phyloP scores from a whole-genome alignment of 495 filamentous ascomycete species.

The Lasiosphaeria ovina region DNA sequence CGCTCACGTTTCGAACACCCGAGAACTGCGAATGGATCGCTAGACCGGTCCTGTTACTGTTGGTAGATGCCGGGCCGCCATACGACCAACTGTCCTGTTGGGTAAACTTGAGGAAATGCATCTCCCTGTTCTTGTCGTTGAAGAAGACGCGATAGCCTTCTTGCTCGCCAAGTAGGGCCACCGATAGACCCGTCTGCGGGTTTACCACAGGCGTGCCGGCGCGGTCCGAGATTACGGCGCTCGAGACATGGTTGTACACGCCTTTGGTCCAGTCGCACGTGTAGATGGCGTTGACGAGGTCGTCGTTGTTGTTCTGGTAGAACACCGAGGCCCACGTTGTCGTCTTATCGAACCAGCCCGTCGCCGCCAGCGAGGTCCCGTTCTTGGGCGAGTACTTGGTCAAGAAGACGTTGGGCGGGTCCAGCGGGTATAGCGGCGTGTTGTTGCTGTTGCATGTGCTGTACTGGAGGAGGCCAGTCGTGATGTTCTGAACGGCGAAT shows the following conservation, averaged over 20 bases:
- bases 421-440: slow-evolving; percentile 28
- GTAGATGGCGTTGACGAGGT: slow-evolving; percentile 30
- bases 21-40: slow-evolving; percentile 26
- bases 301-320: slow-evolving; percentile 31
- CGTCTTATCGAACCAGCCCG: slow-evolving; percentile 27
- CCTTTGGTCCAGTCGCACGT: slow-evolving; percentile 28
- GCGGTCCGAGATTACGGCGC: slow-evolving; percentile 20
- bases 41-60: slow-evolving; percentile 20
- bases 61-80: slow-evolving; percentile 22
- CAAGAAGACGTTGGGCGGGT: slow-evolving; percentile 22
- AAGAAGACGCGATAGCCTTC: slow-evolving; percentile 32
- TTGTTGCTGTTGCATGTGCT: slow-evolving; percentile 30
- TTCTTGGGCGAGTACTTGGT: slow-evolving; percentile 24
- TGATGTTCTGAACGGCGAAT: slow-evolving; percentile 29
- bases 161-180: slow-evolving; percentile 24
- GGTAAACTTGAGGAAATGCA: slow-evolving; percentile 28
- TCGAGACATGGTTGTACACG: slow-evolving; percentile 20
- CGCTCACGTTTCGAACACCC: slow-evolving; percentile 22
- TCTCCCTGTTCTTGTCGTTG: slow-evolving; percentile 22
- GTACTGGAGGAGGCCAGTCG: slow-evolving; percentile 28
- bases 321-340: slow-evolving; percentile 28
- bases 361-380: slow-evolving; percentile 24
- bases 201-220: slow-evolving; percentile 19
- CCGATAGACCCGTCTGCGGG: slow-evolving; percentile 21
- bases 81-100: slow-evolving; percentile 22